Percentiles rank a stretch among this genome's conserved stretches.
Evolutionary conservation across 2,329 filamentous ascomycete genomes (phyloP).

Genomic region (Coniochaeta hoffmannii): DNA sequence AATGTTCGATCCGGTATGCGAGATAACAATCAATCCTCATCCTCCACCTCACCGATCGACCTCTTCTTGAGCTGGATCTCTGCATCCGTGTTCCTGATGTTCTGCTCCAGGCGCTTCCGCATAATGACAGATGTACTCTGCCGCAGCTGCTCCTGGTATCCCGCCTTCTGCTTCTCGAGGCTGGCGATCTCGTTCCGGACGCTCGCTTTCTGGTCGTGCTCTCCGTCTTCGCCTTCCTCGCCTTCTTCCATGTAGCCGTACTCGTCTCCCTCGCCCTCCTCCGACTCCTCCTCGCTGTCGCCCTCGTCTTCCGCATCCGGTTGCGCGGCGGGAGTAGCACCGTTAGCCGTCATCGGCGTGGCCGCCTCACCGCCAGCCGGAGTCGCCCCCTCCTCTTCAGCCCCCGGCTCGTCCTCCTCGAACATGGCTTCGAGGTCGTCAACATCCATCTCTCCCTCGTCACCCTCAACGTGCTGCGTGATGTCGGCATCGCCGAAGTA

Average conservation of each 20-base stretch:
- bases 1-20: neutral
- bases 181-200: slow-evolving; percentile 47
- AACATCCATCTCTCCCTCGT: slow-evolving; percentile 39
- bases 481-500: slow-evolving; percentile 22
- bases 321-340: slow-evolving; percentile 31
- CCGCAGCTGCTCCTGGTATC: slow-evolving; percentile 35
- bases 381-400: slow-evolving; percentile 13
- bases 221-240: slow-evolving; percentile 45
- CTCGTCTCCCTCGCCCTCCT: slow-evolving; percentile 32
- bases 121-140: slow-evolving; percentile 39
- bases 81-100: slow-evolving; percentile 37
- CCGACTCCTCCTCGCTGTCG: slow-evolving; percentile 38
- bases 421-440: slow-evolving; percentile 18
- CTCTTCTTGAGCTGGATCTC: slow-evolving; percentile 29
- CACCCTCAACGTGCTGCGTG: slow-evolving; percentile 23
- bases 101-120: slow-evolving; percentile 39
- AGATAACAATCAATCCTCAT: slow-evolving; percentile 14
- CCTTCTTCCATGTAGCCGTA: slow-evolving; percentile 44
- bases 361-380: slow-evolving; percentile 26
- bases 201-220: slow-evolving; percentile 46
- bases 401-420: slow-evolving; percentile 31
- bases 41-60: slow-evolving; percentile 26
- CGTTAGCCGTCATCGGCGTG: slow-evolving; percentile 35
- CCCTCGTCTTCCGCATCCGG: slow-evolving; percentile 29
- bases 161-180: slow-evolving; percentile 42